Evolutionary conservation across 176 grass and related monocot genomes (phyloP).

Genomic region (Thinopyrum elongatum): DNA sequence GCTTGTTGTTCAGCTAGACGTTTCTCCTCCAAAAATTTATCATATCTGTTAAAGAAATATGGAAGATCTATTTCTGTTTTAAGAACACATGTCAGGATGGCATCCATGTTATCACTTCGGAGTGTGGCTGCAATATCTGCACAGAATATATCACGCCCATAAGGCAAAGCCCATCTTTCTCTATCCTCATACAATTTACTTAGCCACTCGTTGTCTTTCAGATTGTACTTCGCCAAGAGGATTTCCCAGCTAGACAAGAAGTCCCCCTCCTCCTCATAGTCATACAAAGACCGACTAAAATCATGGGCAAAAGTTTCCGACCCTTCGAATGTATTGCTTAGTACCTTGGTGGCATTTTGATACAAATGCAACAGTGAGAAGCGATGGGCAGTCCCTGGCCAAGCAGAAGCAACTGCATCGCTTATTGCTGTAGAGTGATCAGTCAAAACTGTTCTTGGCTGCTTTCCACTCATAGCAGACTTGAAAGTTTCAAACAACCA

Average conservation of each 20-base stretch:
- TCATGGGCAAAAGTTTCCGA: slow-evolving; percentile 59
- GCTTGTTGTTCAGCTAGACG: slow-evolving; percentile 72
- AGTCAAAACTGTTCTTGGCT: slow-evolving; percentile 77
- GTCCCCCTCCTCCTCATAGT: slow-evolving; percentile 59
- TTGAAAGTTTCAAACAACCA: slow-evolving; percentile 81
- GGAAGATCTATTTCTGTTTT: slow-evolving; percentile 59
- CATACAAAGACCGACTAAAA: slow-evolving; percentile 64
- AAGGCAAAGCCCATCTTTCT: slow-evolving; percentile 78
- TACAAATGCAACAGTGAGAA: slow-evolving; percentile 72
- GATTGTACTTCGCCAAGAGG: slow-evolving; percentile 65
- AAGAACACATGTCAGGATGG: slow-evolving; percentile 53
- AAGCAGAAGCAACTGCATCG: slow-evolving; percentile 56
- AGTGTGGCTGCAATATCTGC: slow-evolving; percentile 64
- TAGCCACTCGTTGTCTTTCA: slow-evolving; percentile 82
- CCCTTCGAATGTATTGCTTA: slow-evolving; percentile 51
- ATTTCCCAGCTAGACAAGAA: slow-evolving; percentile 62
- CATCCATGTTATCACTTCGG: slow-evolving; percentile 50
- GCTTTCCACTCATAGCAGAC: slow-evolving; percentile 70
- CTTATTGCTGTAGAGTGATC: slow-evolving; percentile 46
- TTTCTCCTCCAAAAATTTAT: slow-evolving; percentile 69
- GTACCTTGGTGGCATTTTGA: slow-evolving; percentile 46
- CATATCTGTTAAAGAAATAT: slow-evolving; percentile 56
- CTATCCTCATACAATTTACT: slow-evolving; percentile 64
- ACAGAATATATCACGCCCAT: slow-evolving; percentile 58
- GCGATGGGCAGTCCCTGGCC: slow-evolving; percentile 58